A percentile compares a stretch with the other conserved stretches of the same genome.
Conservation (phyloP, 805 yeast genomes). For the Yueomyces sinensis region DNA sequence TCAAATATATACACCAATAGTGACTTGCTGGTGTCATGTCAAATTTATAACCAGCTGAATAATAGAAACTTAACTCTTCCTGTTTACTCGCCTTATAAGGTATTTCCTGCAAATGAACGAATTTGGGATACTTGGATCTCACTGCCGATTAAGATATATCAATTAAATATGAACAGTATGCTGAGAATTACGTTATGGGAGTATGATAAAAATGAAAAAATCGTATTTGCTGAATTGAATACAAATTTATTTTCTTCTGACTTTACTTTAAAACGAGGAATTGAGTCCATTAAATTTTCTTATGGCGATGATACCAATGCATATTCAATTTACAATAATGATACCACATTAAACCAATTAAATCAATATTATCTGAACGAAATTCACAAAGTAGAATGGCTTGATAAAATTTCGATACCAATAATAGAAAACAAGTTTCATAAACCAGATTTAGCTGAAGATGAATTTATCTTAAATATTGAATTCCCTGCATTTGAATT, state of each 20-base stretch:
- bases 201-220: slow-evolving; percentile 38
- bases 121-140: slow-evolving; percentile 64
- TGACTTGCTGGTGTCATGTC: slow-evolving; percentile 32
- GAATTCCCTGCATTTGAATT: slow-evolving; percentile 56
- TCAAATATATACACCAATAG: slow-evolving; percentile 27
- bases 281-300: slow-evolving; percentile 41
- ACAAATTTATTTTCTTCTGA: slow-evolving; percentile 42
- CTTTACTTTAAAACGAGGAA: slow-evolving; percentile 56
- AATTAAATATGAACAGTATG: slow-evolving; percentile 50
- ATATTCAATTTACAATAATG: not conserved
- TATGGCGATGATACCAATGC: slow-evolving; percentile 8
- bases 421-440: slow-evolving; percentile 25
- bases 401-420: slow-evolving; percentile 53
- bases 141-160: slow-evolving; percentile 59
- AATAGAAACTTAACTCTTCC: slow-evolving; percentile 37
- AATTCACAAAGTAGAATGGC: slow-evolving; percentile 49
- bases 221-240: slow-evolving; percentile 48
- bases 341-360: slow-evolving; percentile 35
- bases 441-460: slow-evolving; percentile 6
- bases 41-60: slow-evolving; percentile 28
- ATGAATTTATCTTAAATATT: slow-evolving; percentile 29
- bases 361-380: slow-evolving; percentile 61
- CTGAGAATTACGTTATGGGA: slow-evolving; percentile 58
- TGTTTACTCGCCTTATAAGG: slow-evolving; percentile 34
- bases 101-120: slow-evolving; percentile 29